Conservation (phyloP, 164 flowering plant genomes). For the Akebia trifoliata region DNA sequence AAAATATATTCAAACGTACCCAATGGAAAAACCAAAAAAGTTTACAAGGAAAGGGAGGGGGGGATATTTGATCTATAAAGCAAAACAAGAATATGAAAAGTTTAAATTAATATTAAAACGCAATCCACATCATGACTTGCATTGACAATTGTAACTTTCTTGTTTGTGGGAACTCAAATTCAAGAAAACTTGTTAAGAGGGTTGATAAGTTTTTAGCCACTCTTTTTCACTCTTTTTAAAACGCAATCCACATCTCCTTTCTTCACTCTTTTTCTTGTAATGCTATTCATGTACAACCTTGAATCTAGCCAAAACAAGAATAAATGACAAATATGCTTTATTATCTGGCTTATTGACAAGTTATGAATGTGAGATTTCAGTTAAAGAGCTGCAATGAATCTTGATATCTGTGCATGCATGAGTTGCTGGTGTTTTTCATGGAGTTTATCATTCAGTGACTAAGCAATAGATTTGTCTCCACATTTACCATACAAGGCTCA, state of each 20-base stretch:
- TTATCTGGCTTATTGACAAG: not conserved
- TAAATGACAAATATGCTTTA: not conserved
- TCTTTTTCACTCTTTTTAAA: no score
- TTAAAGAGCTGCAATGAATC: not conserved
- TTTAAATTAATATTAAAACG: no score
- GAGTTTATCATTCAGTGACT: not conserved
- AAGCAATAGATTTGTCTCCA: no score
- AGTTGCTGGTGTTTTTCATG: not conserved
- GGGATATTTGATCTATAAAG: not conserved
- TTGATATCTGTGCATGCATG: not conserved
- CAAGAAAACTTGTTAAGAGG: no score
- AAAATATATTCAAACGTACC: not conserved
- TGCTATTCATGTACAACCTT: not conserved
- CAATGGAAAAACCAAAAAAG: not conserved
- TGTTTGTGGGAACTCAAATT: no score
- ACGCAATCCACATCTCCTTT: not conserved
- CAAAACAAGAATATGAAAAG: no score
- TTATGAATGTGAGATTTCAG: not conserved
- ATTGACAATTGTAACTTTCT: no score
- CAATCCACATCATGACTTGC: constrained; percentile 1
- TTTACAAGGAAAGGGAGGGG: not conserved
- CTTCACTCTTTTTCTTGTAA: no score
- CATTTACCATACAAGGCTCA: no score
- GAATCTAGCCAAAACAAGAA: not conserved
- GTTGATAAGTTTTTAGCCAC: no score